A percentile compares a stretch with the other conserved stretches of the same genome.
Evolutionary conservation across 1,139 yeast genomes (phyloP).

Genomic region (Taphrina deformans): DNA sequence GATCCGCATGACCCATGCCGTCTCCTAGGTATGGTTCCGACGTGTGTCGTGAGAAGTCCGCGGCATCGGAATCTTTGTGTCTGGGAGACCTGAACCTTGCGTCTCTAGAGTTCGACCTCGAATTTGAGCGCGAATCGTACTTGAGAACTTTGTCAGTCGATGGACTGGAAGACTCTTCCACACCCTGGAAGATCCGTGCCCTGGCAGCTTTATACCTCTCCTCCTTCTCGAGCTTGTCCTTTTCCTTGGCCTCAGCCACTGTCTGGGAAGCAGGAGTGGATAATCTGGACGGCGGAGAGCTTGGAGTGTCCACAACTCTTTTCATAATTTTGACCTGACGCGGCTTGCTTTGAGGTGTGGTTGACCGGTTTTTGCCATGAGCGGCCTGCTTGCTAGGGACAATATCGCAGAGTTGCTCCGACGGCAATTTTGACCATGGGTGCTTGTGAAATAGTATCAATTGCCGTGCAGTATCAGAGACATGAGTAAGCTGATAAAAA

Average conservation of each 20-base stretch:
- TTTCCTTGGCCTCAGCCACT: slow-evolving; percentile 7
- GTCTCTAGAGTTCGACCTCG: slow-evolving; percentile 18
- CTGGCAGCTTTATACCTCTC: slow-evolving; percentile 27
- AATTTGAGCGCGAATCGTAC: neutral
- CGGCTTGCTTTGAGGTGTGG: neutral
- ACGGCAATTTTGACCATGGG: slow-evolving; percentile 15
- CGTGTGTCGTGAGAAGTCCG: neutral
- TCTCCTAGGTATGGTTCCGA: neutral
- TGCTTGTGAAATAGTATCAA: slow-evolving; percentile 16
- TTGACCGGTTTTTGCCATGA: neutral
- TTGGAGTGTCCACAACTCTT: neutral
- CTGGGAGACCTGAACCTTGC: neutral
- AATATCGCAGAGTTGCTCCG: slow-evolving; percentile 1
- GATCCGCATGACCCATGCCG: neutral
- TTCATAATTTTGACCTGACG: slow-evolving; percentile 23
- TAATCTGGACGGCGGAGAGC: neutral
- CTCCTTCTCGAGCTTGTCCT: slow-evolving; percentile 26
- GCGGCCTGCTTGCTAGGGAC: neutral
- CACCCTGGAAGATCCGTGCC: slow-evolving; percentile 30
- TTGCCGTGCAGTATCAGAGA: slow-evolving; percentile 2
- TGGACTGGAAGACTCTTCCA: slow-evolving; percentile 3
- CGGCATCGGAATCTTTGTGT: neutral
- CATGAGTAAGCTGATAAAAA: slow-evolving; percentile 23
- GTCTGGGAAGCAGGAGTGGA: slow-evolving; percentile 12
- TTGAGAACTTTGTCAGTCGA: neutral